Conservation (phyloP, 2,329 filamentous ascomycete species). For the Teratosphaeria pseudoeucalypti region DNA sequence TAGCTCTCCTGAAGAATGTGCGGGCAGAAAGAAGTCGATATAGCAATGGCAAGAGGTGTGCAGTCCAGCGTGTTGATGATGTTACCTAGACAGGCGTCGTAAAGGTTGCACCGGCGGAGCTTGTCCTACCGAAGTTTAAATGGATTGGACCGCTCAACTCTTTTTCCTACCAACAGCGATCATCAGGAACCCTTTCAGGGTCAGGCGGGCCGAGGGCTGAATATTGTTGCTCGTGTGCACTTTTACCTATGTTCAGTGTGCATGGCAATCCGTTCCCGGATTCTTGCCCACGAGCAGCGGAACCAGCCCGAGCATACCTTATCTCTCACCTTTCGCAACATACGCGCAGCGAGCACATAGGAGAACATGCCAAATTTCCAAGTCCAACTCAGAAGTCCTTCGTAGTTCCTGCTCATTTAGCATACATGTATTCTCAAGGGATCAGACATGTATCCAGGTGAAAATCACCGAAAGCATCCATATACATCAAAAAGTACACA, state of each 20-base stretch:
- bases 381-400: too few relatives aligned
- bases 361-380: too few relatives aligned
- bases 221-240: too few relatives aligned
- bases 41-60: not conserved
- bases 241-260: too few relatives aligned
- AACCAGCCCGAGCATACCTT: too few relatives aligned
- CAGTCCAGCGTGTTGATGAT: not conserved
- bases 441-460: not conserved
- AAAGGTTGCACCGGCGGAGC: not conserved
- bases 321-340: too few relatives aligned
- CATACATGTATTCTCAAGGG: not conserved
- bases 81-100: not conserved
- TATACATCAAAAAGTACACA: not conserved
- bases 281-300: too few relatives aligned
- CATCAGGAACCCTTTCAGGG: too few relatives aligned
- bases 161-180: not conserved
- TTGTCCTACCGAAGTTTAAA: not conserved
- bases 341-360: too few relatives aligned
- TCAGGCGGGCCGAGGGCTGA: too few relatives aligned
- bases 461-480: not conserved
- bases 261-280: too few relatives aligned
- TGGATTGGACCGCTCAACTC: not conserved
- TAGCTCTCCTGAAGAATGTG: not conserved
- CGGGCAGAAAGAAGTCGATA: not conserved
- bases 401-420: too few relatives aligned